Base-by-base conservation (phyloP, 139 green algal genomes). In the Tetraselmis chui region DNA sequence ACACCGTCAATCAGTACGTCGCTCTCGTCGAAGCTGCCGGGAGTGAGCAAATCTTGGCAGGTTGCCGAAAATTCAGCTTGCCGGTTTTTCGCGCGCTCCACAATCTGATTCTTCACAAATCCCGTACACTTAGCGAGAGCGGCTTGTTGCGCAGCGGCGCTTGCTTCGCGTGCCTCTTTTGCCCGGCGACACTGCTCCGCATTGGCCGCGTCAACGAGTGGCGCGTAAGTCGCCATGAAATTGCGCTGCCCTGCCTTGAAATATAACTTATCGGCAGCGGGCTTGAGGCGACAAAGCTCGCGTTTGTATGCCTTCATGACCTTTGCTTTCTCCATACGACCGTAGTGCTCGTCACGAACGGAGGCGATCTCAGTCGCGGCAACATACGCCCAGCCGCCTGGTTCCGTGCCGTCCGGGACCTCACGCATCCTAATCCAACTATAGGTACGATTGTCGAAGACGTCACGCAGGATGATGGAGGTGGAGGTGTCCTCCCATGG, bases 381-480 rank as follows among this genome's bases (percentile, higher is more conserved):
- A 5, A 67, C 45, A 18, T 67, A 18, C 45, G 45, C 45, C 45
- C 45, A 67, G 45, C 45, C 45, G 45, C 45, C 45, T 5, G 45
- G 45, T 18, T 67, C 45, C 11, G 45, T 67, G 45, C 45, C 45
- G 45, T 67, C 45, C 45, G 45, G 45, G 11, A 67, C 45, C 11
- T 18, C 45, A 18, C 11, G 45, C 45, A 67, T 18, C 45, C 11
- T 18, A 5, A 67, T 5, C 45, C 45, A 67, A 18, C 45, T 18
- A 18, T 67, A 67, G 45, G 45, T 67, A 5, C 18, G 5, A 27
- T 83, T 86, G 77, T 83, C 75, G 32, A 86, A 76, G 23, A 85
- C 29, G 82, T 85, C 82, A 0, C 83, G 79, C 76, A 86, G 75
- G 29, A 84, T 28, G 29, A 86, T 83, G 79, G 27, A 5, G 11